phyloP scores from a whole-genome alignment of 176 grass and related monocot genomes.

The Guadua angustifolia region DNA sequence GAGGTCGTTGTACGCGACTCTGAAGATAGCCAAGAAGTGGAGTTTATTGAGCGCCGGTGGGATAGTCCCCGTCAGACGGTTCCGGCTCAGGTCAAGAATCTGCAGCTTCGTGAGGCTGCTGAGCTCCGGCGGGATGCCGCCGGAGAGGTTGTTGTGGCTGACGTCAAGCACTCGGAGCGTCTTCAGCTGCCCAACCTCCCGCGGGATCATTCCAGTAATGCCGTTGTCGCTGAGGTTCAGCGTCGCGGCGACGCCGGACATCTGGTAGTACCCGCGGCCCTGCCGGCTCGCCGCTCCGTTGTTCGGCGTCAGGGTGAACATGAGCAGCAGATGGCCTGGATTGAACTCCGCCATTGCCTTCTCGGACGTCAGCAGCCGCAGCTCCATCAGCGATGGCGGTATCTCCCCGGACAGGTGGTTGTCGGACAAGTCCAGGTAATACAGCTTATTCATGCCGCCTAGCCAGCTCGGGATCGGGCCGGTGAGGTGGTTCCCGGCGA shows the following conservation, averaged over 20 bases:
- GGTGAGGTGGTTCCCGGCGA: conserved; percentile 49
- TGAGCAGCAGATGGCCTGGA: conserved; percentile 15
- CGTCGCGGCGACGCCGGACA: conserved; percentile 46
- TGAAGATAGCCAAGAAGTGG: conserved; percentile 49
- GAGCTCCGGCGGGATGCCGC: conserved; percentile 50
- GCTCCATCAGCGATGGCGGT: conserved; percentile 45
- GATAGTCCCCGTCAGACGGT: conserved; percentile 48
- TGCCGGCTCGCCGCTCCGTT: not conserved
- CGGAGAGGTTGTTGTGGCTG: conserved; percentile 44
- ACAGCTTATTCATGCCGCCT: conserved; percentile 45
- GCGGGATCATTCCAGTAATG: conserved; percentile 40
- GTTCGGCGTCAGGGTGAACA: conserved; percentile 40
- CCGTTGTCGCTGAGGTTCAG: conserved; percentile 45
- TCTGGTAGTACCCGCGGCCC: conserved; percentile 47
- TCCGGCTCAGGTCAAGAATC: conserved; percentile 39
- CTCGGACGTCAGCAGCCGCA: conserved; percentile 50
- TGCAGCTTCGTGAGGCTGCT: conserved; percentile 28
- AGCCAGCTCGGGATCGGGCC: conserved; percentile 53
- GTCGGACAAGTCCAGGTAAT: conserved; percentile 55
- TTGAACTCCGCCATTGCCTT: conserved; percentile 38
- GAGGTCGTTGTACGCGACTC: conserved; percentile 53
- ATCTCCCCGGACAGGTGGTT: conserved; percentile 48
- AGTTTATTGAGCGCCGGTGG: conserved; percentile 35
- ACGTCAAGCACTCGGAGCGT: conserved; percentile 49
- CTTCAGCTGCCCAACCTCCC: conserved; percentile 33